Base-by-base conservation (phyloP, 1,284 basidiomycete species). In the Microbotryomycetes sp. region DNA sequence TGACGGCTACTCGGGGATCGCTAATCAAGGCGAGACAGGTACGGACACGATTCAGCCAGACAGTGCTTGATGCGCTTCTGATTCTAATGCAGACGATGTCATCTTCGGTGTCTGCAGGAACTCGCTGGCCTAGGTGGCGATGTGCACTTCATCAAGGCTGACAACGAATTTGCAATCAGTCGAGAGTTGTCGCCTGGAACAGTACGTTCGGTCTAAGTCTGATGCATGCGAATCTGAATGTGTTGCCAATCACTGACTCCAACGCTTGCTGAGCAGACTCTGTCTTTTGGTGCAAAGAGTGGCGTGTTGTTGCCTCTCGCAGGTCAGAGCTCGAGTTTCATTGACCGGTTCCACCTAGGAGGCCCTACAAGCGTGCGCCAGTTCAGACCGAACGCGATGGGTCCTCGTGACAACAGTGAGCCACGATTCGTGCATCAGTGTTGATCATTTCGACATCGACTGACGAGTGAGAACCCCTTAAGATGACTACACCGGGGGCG, bases 311-410 rank as follows among this genome's bases (percentile, higher is more conserved):
- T 81, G 73, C 80, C 82, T 32, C 72, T 87, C 4, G 72, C 74
- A 6, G 75, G 16, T 16, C 79, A 51, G 36, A 57, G 67, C 7
- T 71, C 83, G 28, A 80, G 81, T 54, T 87, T 89, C 73, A 84
- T 82, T 36, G 96, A 99, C 76, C 83, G 91, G 4, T 94, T 93
- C 74, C 92, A 94, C 70, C 81, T 97, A 0, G 96, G 94, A 29
- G 96, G 94, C 0, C 92, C 96, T 0, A 85, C 87, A n/a, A 89
- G 84, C 53, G 81, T 98, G 2, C 81, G 96, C 28, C 86, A 87
- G 64, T 97, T 97, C 80, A 84, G 84, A 61, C 80, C 84, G 29
- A 93, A 92, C 71, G 83, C 86, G 1, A 80, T 98, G 75, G 96
- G 96, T 0, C 86, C 89, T 2, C 82, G 83, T 31, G 90, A 94